Evolutionary conservation across 768 basidiomycete species (phyloP), one percentile per base, ranked within the genome.

Genomic region (Mycena leptocephala): DNA sequence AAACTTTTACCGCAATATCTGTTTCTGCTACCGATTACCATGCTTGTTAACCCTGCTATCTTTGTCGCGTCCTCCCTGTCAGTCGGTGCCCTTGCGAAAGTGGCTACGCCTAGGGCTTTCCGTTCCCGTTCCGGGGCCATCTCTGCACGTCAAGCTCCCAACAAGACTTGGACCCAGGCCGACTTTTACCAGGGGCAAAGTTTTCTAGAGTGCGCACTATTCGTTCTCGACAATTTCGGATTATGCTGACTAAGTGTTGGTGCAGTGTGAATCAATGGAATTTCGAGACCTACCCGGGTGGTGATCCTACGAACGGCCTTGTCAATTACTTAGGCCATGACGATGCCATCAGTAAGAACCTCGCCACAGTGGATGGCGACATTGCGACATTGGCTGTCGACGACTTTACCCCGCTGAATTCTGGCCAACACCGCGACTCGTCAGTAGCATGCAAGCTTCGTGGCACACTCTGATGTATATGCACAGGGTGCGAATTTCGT

Each of bases 361-460:
- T 92, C 55, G 87, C 90, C 11, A 89, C 85, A 74, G 86, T 91
- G 51, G 83, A 89, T 61, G 79, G 80, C 41, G 85, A 88, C 68
- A 83, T 83, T 63, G 82, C 86, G 55, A 86, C 84, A 5, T 80
- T 91, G 55, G 88, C 86, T 35, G 89, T 91, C 37, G 90, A 91
- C 79, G 81, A 86, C 62, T 85, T 76, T 32, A 86, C 85, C 26
- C 75, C 59, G 20, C 82, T 91, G 62, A 26, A 83, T 58, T 72
- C 78, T 20, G 88, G 88, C 53, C 86, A 86, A 55, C 82, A 86
- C 22, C 88, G 90, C 68, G 86, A 90, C 87, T 67, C 89, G 93
- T 74, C 85, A 87, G 81, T 88, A 89, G 3, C 72, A 86, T 93
- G 93, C 70, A n/a, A n/a, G n/a, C n/a, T n/a, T n/a, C n/a, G n/a